These are phyloP conservation scores for Amanita pallidorosea DNA, from an alignment of 768 basidiomycete genomes.

Conservation along the genomic window DNA sequence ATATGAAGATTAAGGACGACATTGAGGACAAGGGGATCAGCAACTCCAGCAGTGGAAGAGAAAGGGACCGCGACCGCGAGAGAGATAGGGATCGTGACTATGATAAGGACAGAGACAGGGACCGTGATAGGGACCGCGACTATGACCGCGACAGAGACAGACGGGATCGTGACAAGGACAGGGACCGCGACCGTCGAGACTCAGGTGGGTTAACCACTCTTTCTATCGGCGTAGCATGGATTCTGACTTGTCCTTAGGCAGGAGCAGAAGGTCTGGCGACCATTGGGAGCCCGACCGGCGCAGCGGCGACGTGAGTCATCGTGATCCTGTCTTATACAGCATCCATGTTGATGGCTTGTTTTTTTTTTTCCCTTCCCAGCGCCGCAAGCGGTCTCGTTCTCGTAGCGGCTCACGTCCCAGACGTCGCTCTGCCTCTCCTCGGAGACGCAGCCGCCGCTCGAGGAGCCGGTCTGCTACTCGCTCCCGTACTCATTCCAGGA, in stretches of 20 bases:
- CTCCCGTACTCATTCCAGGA: conserved; percentile 56
- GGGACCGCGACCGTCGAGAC: conserved; percentile 34
- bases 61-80: conserved; percentile 30
- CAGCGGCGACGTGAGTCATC: conserved; percentile 50
- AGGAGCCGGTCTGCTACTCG: conserved; percentile 42
- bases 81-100: conserved; percentile 29
- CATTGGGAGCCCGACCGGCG: conserved; percentile 83
- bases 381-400: conserved; percentile 58
- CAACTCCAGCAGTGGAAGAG: conserved; percentile 28
- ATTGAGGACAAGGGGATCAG: conserved; percentile 48
- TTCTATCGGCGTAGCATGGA: background rate
- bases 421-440: conserved; percentile 56
- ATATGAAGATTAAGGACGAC: conserved; percentile 74
- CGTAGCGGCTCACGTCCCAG: conserved; percentile 63
- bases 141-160: conserved; percentile 33
- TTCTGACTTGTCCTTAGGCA: conserved; percentile 13
- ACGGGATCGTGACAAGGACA: conserved; percentile 30
- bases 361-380: conserved; percentile 21
- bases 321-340: background rate
- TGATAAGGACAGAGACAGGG: conserved; percentile 32
- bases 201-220: conserved; percentile 28
- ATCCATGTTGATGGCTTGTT: background rate
- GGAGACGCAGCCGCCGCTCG: conserved; percentile 45
- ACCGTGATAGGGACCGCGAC: conserved; percentile 31
- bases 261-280: conserved; percentile 42